Evolutionary conservation across 208 protist genomes (phyloP).

Genomic region (Entamoeba invadens): DNA sequence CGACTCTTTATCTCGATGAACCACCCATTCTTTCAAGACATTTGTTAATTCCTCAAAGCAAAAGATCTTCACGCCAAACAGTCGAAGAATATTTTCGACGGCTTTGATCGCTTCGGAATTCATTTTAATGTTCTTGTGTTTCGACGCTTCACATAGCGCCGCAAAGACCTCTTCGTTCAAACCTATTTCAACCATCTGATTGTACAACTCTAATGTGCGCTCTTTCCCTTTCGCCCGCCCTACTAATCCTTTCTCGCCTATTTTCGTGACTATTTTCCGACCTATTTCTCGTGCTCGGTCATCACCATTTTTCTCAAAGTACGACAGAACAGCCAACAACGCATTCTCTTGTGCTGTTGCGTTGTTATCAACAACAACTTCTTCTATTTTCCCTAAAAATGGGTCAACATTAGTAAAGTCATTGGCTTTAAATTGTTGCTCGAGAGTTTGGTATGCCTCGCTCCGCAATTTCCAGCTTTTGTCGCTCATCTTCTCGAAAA

Average conservation of each 20-base stretch:
- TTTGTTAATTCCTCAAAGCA: not conserved
- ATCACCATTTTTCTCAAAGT: not conserved
- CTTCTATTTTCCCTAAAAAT: not conserved
- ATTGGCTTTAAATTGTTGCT: not conserved
- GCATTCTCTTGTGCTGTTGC: not conserved
- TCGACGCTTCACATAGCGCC: not conserved
- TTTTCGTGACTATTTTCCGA: not conserved
- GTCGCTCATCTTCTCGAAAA: not conserved
- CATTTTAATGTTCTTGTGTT: not conserved
- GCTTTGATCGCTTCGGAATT: not conserved
- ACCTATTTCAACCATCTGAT: not conserved
- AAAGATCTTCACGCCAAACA: not conserved
- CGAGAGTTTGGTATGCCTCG: not conserved
- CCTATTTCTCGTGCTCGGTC: not conserved
- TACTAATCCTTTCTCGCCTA: not conserved
- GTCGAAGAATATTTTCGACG: not conserved
- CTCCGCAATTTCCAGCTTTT: not conserved
- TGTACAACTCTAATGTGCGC: not conserved
- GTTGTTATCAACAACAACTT: not conserved
- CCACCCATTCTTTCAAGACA: not conserved
- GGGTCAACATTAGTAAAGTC: not conserved
- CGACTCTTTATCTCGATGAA: not conserved
- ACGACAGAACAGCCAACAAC: not conserved
- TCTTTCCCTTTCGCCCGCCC: not conserved
- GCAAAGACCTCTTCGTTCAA: not conserved